Percentiles rank a stretch among this genome's conserved stretches.
Conservation (phyloP, 106 monocot species). For the Cymbidium sinense region DNA sequence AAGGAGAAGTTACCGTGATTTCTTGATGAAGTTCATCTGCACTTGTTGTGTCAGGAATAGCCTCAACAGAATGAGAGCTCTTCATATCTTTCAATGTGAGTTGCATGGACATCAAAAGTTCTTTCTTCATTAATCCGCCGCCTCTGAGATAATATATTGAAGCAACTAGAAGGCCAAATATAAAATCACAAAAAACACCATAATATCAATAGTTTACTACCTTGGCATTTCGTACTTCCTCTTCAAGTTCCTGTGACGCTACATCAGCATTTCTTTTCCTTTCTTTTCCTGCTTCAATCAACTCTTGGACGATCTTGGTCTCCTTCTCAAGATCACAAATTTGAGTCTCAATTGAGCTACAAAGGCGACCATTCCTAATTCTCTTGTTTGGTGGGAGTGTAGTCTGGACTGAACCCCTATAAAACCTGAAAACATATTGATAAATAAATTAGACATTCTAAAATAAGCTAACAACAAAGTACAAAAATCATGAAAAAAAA, state of each 20-base stretch:
- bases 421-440: slow-evolving; percentile 49
- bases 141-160: slow-evolving; percentile 40
- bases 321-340: slow-evolving; percentile 44
- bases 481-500: not conserved
- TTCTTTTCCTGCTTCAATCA: slow-evolving; percentile 39
- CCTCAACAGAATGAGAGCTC: slow-evolving; percentile 44
- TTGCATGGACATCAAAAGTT: slow-evolving; percentile 40
- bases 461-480: not conserved
- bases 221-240: slow-evolving; percentile 48
- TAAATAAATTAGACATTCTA: not conserved
- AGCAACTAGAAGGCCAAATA: not conserved
- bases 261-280: slow-evolving; percentile 56
- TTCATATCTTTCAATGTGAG: slow-evolving; percentile 43
- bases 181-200: not conserved
- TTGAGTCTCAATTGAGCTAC: slow-evolving; percentile 71
- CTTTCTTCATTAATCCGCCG: slow-evolving; percentile 47
- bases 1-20: slow-evolving; percentile 48
- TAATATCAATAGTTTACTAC: slow-evolving; percentile 24
- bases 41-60: slow-evolving; percentile 26
- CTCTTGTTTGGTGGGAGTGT: slow-evolving; percentile 73
- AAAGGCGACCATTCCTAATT: slow-evolving; percentile 51
- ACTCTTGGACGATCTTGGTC: slow-evolving; percentile 27
- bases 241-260: slow-evolving; percentile 34
- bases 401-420: slow-evolving; percentile 70
- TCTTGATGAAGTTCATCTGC: slow-evolving; percentile 70